phyloP scores from a whole-genome alignment of 1,284 basidiomycete species.

The Ustilago sp. region DNA sequence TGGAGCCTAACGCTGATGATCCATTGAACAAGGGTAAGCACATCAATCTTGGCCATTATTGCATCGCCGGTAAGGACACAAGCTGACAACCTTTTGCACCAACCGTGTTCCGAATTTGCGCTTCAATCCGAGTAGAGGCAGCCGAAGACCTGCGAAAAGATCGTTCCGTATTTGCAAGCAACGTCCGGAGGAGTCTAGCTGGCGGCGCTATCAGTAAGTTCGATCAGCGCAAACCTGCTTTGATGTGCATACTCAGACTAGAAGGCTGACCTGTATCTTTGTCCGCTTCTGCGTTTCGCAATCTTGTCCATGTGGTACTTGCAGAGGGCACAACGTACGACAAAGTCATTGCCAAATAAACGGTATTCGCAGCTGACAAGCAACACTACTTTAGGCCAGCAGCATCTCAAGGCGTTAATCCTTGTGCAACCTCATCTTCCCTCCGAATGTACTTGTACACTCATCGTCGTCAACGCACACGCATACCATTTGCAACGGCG shows the following conservation, averaged over 20 bases:
- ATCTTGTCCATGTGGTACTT: background rate
- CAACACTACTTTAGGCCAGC: background rate
- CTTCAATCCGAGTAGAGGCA: constrained; percentile 54
- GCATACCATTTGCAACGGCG: background rate
- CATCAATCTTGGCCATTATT: background rate
- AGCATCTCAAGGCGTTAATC: background rate
- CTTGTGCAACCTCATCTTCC: background rate
- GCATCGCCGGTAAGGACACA: too few species aligned
- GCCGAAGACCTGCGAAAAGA: constrained; percentile 68
- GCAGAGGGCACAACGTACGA: constrained; percentile 64
- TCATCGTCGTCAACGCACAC: background rate
- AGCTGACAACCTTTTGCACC: too few species aligned
- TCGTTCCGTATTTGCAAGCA: constrained; percentile 56
- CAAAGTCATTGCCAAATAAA: constrained; percentile 52
- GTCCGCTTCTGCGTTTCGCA: background rate
- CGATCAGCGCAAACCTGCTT: background rate
- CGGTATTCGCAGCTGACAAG: background rate
- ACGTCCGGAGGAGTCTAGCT: constrained; percentile 58
- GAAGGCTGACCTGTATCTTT: background rate
- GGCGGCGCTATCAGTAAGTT: constrained; percentile 63
- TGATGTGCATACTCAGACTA: background rate
- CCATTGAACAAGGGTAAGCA: constrained; percentile 92
- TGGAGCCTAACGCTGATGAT: constrained; percentile 98
- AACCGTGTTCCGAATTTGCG: too few species aligned
- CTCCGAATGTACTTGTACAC: constrained; percentile 25